Percentiles rank a stretch among this genome's conserved stretches.
Conservation (phyloP, 768 basidiomycete genomes). For the Amanita inopinata region DNA sequence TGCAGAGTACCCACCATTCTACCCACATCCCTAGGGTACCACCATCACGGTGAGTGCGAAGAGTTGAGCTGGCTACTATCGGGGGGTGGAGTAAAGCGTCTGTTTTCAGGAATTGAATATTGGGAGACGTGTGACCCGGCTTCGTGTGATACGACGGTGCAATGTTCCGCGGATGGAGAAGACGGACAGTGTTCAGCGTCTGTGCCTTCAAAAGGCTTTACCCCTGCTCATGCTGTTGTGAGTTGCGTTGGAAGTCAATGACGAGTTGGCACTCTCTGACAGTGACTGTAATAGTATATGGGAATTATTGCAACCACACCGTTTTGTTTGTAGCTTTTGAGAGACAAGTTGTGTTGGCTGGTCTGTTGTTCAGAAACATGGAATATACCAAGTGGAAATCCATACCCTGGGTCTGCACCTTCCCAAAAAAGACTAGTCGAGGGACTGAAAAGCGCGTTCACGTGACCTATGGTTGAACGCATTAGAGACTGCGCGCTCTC, state of each 20-base stretch:
- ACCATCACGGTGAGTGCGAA: slow-evolving; percentile 35
- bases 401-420: no score
- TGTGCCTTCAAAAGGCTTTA: slow-evolving; percentile 35
- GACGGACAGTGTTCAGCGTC: slow-evolving; percentile 39
- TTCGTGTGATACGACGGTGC: slow-evolving; percentile 28
- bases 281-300: slow-evolving; percentile 23
- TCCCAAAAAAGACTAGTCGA: background rate
- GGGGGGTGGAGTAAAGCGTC: background rate
- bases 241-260: slow-evolving; percentile 10
- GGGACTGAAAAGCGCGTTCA: slow-evolving; percentile 1
- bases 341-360: no score
- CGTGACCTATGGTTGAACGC: slow-evolving; percentile 7
- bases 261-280: background rate
- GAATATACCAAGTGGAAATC: no score
- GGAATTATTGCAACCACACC: slow-evolving; percentile 28
- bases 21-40: slow-evolving; percentile 36
- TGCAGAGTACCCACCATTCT: slow-evolving; percentile 43
- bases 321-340: slow-evolving; percentile 21
- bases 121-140: slow-evolving; percentile 38
- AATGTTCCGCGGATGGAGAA: slow-evolving; percentile 37
- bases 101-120: slow-evolving; percentile 34
- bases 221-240: slow-evolving; percentile 36
- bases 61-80: background rate
- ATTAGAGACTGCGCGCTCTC: background rate
- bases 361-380: no score